A percentile compares a stretch with the other conserved stretches of the same genome.
Evolutionary conservation across 2,329 filamentous ascomycete species (phyloP).

Genomic region (Colletotrichum endophyticum): DNA sequence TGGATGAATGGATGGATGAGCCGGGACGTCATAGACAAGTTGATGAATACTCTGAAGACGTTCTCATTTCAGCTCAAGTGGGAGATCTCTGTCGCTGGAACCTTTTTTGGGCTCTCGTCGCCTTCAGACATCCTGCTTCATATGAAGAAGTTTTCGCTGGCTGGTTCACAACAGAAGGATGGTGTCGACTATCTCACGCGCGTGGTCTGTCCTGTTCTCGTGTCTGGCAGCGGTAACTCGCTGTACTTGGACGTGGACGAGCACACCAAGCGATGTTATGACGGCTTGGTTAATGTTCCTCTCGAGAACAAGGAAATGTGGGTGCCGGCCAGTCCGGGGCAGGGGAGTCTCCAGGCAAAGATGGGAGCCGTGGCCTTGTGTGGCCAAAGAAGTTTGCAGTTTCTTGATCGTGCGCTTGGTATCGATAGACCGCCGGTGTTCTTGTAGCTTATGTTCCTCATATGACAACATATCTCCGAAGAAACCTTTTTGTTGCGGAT

Average conservation of each 20-base stretch:
- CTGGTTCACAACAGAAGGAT: background rate
- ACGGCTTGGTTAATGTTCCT: constrained; percentile 3
- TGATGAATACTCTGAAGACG: constrained; percentile 20
- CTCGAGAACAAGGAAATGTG: constrained; percentile 25
- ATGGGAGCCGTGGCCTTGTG: constrained; percentile 25
- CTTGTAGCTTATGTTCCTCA: background rate
- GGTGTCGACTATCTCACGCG: constrained; percentile 21
- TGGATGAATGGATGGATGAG: constrained; percentile 28
- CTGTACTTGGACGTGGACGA: constrained; percentile 23
- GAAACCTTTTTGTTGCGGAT: too few relatives aligned
- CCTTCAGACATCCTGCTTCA: constrained; percentile 27
- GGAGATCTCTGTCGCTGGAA: constrained; percentile 29
- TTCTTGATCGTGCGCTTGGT: constrained; percentile 25
- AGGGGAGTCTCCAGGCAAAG: constrained; percentile 28
- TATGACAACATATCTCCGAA: too few relatives aligned
- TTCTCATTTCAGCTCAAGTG: constrained; percentile 33
- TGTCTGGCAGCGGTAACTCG: constrained; percentile 27
- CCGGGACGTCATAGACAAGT: constrained; percentile 28
- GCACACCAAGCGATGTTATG: constrained; percentile 17
- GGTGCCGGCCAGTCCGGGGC: constrained; percentile 16
- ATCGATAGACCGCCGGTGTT: background rate
- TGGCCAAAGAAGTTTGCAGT: constrained; percentile 25
- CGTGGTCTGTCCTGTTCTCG: constrained; percentile 30
- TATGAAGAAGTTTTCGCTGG: constrained; percentile 21
- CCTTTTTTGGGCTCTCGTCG: constrained; percentile 24